Base-by-base conservation (phyloP, 345 rosid species). In the Laguncularia racemosa region DNA sequence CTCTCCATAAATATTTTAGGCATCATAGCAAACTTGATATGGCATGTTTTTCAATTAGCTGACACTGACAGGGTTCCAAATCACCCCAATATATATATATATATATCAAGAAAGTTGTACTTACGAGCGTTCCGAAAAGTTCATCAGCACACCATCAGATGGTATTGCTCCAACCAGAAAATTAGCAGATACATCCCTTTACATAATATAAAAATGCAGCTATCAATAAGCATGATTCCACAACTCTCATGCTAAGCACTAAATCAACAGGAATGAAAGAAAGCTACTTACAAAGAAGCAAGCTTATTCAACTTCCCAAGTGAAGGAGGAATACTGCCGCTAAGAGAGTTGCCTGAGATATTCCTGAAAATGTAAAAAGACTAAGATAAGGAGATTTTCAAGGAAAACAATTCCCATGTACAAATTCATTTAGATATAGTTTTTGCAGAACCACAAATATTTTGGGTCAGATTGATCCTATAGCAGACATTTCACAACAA, bases 151-250 rank as follows among this genome's bases (percentile, higher is more conserved):
- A 26, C 91, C 95, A 60, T 82, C 81, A 19, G 85, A 77, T 64
- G 99, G 99, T 73, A 93, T 85, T 57, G 79, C 66, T 46, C 99
- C 99, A 40, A 16, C 71, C 60, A 93, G 84, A 69, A 93, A 89
- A 77, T 93, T 93, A 76, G 86, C 81, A 14, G 99, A 85, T 57
- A 89, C 84, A 28, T 93, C 88, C 71, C 99, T 93, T 81, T 68
- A 73, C 50, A 62, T 60, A 40, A 61, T 66, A 62, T 55, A 75
- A 61, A 19, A 79, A 58, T 61, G 19, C 28, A 38, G 40, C 9
- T 33, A 33, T 33, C 43, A 44, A 57, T 38, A 59, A 16, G 19
- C 18, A 20, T 53, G 18, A 23, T n/a, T 52, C 17, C 18, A 26
- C 52, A 28, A 46, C 21, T 26, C 17, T 7, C 50, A 21, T 11